Conservation (phyloP, 306 rosid genomes). For the Abrus pulchellus region DNA sequence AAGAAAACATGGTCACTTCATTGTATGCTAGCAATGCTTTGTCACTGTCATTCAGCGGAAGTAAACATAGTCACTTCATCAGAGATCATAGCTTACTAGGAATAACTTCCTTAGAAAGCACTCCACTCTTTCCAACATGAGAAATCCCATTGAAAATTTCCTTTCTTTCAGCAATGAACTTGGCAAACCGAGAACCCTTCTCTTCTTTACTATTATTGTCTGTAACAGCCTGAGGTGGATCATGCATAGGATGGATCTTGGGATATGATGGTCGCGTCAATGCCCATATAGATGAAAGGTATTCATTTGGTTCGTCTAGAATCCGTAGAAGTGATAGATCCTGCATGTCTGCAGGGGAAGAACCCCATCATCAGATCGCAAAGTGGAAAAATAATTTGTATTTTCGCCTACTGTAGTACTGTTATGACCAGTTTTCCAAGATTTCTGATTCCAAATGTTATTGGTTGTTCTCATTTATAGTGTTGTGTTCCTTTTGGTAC, state of each 20-base stretch:
- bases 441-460: conserved; percentile 15
- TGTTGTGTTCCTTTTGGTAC: conserved; percentile 7
- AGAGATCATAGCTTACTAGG: conserved; percentile 80
- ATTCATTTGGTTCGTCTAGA: conserved; percentile 74
- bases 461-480: background rate
- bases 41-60: conserved; percentile 17
- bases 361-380: conserved; percentile 32
- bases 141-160: conserved; percentile 57
- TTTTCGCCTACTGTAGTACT: background rate
- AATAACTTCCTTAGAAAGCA: conserved; percentile 50
- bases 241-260: conserved; percentile 61
- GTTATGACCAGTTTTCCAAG: conserved; percentile 16
- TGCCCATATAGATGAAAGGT: conserved; percentile 86
- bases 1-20: too few species aligned
- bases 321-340: conserved; percentile 63
- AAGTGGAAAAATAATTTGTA: conserved; percentile 6
- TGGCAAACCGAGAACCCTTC: conserved; percentile 84
- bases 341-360: conserved; percentile 67
- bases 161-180: conserved; percentile 80
- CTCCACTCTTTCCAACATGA: conserved; percentile 53
- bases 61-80: conserved; percentile 8
- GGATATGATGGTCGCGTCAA: conserved; percentile 80
- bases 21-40: conserved; percentile 28
- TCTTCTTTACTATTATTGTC: conserved; percentile 56
- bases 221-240: conserved; percentile 52